A percentile compares a stretch with the other conserved stretches of the same genome.
Evolutionary conservation across 371 early-diverging fungal genomes (phyloP).

Genomic region (Rhizopus sp.): DNA sequence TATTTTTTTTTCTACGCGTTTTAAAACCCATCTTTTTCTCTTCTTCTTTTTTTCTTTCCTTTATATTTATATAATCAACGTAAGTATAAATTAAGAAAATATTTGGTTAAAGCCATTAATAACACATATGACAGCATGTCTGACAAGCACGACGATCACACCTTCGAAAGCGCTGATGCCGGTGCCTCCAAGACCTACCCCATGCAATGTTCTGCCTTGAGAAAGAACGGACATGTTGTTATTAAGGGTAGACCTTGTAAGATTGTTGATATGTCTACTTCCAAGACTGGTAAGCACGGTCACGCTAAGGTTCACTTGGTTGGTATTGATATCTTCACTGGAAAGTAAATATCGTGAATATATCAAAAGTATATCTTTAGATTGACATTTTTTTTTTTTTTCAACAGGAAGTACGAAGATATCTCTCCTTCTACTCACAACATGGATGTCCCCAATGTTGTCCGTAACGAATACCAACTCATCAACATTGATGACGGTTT

Average conservation of each 20-base stretch:
- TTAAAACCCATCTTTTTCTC: neutral
- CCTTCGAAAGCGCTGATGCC: conserved; percentile 72
- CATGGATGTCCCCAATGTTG: conserved; percentile 98
- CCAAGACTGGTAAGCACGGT: conserved; percentile 99
- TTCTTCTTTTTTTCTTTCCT: conserved; percentile 1
- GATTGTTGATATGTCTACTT: conserved; percentile 97
- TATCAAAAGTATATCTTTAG: neutral
- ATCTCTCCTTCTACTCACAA: conserved; percentile 99
- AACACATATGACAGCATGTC: conserved; percentile 35
- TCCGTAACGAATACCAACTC: conserved; percentile 83
- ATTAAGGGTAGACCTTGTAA: conserved; percentile 99
- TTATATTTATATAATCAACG: conserved; percentile 2
- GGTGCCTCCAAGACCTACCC: conserved; percentile 95
- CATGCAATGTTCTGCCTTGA: conserved; percentile 98
- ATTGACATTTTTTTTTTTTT: conserved; percentile 7
- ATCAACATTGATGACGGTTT: conserved; percentile 93
- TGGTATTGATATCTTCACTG: conserved; percentile 96
- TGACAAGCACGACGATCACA: conserved; percentile 68
- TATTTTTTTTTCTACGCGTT: conserved; percentile 3
- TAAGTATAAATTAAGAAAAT: neutral
- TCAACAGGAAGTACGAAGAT: conserved; percentile 80
- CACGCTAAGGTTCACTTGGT: conserved; percentile 99
- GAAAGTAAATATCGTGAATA: conserved; percentile 67
- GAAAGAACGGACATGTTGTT: conserved; percentile 97
- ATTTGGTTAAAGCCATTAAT: neutral